phyloP scores from a whole-genome alignment of 1,284 basidiomycete genomes.

The Ustilago sp. region DNA sequence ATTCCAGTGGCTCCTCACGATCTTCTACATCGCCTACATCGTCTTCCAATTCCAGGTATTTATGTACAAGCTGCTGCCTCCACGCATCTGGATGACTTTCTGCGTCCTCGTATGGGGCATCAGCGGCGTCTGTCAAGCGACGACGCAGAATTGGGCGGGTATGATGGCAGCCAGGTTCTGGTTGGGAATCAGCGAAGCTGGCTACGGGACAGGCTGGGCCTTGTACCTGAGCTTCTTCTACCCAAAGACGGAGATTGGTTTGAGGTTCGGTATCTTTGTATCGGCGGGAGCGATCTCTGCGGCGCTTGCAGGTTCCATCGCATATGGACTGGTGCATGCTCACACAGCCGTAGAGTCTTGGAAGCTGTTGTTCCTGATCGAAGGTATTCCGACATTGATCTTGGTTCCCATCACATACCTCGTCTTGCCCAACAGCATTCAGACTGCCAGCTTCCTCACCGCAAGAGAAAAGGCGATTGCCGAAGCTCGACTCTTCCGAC shows the following conservation, averaged over 20 bases:
- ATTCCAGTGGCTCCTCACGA: constrained; percentile 64
- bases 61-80: constrained; percentile 59
- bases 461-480: constrained; percentile 57
- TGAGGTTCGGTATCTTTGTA: constrained; percentile 58
- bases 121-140: constrained; percentile 53
- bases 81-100: constrained; percentile 51
- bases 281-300: constrained; percentile 36
- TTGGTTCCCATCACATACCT: constrained; percentile 54
- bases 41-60: constrained; percentile 60
- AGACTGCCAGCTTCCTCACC: constrained; percentile 55
- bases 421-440: constrained; percentile 58
- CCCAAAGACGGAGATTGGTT: constrained; percentile 60
- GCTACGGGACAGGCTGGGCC: constrained; percentile 61
- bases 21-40: constrained; percentile 62
- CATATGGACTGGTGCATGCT: constrained; percentile 62
- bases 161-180: constrained; percentile 62
- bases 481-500: constrained; percentile 49
- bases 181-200: constrained; percentile 60
- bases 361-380: constrained; percentile 63
- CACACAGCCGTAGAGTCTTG: constrained; percentile 48
- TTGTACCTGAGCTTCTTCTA: constrained; percentile 65
- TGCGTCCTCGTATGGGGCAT: constrained; percentile 62
- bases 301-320: constrained; percentile 59
- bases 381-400: constrained; percentile 62
- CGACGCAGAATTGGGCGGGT: constrained; percentile 51